Evolutionary conservation across 805 yeast genomes (phyloP).

Genomic region (Starmerella khaoyaiensis): DNA sequence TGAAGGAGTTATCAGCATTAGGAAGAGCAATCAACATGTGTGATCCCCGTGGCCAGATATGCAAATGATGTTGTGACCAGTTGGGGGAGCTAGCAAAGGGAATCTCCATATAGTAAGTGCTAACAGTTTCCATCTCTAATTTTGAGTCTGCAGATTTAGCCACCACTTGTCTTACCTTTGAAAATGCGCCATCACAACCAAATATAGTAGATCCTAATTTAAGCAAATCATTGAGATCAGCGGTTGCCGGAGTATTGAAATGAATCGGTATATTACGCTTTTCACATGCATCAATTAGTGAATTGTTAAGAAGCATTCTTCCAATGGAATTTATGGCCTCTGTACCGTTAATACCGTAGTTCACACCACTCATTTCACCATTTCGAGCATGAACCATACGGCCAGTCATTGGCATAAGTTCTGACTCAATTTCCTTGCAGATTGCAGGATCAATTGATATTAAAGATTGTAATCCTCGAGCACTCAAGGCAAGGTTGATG

Average conservation of each 20-base stretch:
- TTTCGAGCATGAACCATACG: slow-evolving; percentile 61
- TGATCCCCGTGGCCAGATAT: slow-evolving; percentile 82
- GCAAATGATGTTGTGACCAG: slow-evolving; percentile 49
- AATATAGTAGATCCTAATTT: slow-evolving; percentile 34
- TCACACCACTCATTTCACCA: slow-evolving; percentile 49
- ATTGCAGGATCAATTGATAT: slow-evolving; percentile 46
- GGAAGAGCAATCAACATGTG: slow-evolving; percentile 86
- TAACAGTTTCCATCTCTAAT: slow-evolving; percentile 62
- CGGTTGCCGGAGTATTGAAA: slow-evolving; percentile 26
- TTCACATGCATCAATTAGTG: slow-evolving; percentile 51
- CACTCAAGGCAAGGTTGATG: slow-evolving; percentile 79
- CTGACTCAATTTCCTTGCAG: slow-evolving; percentile 41
- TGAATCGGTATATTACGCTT: slow-evolving; percentile 25
- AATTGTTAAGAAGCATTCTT: slow-evolving; percentile 52
- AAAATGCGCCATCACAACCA: slow-evolving; percentile 81
- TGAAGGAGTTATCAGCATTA: slow-evolving; percentile 73
- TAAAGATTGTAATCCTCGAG: slow-evolving; percentile 66
- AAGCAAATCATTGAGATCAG: slow-evolving; percentile 1
- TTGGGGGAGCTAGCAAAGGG: slow-evolving; percentile 45
- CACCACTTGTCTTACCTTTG: slow-evolving; percentile 55
- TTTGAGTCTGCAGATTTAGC: slow-evolving; percentile 58
- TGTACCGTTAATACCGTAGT: slow-evolving; percentile 60
- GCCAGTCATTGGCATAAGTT: slow-evolving; percentile 74
- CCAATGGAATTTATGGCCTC: slow-evolving; percentile 80
- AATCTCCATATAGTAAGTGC: slow-evolving; percentile 71